Conservation (phyloP, 331 rosid genomes). For the Malus hybrid region DNA sequence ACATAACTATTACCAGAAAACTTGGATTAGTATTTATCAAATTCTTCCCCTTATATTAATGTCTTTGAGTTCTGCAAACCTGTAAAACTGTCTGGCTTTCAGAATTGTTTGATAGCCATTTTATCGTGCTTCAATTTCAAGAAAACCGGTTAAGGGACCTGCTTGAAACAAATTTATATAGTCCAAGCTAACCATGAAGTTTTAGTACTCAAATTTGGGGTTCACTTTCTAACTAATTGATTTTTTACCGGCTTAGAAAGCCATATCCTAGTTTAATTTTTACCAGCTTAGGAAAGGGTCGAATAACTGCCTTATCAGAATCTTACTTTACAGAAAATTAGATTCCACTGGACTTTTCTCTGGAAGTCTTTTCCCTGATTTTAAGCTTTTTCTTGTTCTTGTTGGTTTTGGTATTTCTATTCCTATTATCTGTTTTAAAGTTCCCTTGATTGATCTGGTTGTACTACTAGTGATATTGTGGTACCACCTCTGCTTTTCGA, state of each 20-base stretch:
- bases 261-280: background rate
- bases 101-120: background rate
- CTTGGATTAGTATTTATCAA: background rate
- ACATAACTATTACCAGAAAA: background rate
- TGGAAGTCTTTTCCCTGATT: constrained; percentile 9
- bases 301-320: background rate
- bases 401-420: background rate
- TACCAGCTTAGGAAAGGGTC: background rate
- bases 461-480: constrained; percentile 15
- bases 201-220: background rate
- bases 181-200: background rate
- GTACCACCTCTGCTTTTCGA: constrained; percentile 18
- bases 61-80: too few species aligned
- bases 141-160: too few species aligned
- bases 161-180: background rate
- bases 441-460: constrained; percentile 4
- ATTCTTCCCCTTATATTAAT: background rate
- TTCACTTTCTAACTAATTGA: background rate
- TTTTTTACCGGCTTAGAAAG: background rate
- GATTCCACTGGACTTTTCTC: constrained; percentile 14
- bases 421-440: background rate
- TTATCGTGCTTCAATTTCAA: background rate
- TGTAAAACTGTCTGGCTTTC: background rate
- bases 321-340: background rate
- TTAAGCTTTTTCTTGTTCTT: background rate